Conservation (phyloP, 2,329 filamentous ascomycete genomes). For the Cercospora zeina region DNA sequence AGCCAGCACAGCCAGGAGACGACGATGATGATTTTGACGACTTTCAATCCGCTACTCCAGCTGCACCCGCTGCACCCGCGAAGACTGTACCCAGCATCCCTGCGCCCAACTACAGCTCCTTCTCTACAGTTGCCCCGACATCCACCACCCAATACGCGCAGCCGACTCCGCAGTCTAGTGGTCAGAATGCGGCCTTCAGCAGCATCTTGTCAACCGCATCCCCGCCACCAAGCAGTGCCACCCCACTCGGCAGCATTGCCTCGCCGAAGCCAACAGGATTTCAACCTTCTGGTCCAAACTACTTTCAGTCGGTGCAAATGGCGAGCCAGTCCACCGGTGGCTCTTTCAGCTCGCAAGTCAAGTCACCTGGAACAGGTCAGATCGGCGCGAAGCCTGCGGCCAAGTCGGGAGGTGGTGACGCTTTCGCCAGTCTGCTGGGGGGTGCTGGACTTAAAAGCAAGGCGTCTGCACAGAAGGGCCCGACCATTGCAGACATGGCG, state of each 20-base stretch:
- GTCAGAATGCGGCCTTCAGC: conserved; percentile 76
- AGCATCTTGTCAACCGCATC: conserved; percentile 83
- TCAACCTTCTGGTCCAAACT: conserved; percentile 83
- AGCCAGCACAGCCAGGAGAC: conserved; percentile 53
- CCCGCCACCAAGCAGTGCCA: conserved; percentile 61
- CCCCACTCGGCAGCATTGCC: conserved; percentile 40
- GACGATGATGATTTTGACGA: conserved; percentile 92
- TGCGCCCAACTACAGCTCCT: conserved; percentile 43
- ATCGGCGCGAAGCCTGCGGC: conserved; percentile 43
- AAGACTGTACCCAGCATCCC: conserved; percentile 41
- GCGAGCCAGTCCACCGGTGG: conserved; percentile 41
- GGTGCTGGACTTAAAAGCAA: conserved; percentile 56
- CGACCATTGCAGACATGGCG: conserved; percentile 89
- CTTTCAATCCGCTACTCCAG: conserved; percentile 82
- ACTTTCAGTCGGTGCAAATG: conserved; percentile 77
- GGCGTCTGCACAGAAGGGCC: conserved; percentile 61
- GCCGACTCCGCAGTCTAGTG: conserved; percentile 80
- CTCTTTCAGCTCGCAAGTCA: conserved; percentile 46
- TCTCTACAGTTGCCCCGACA: conserved; percentile 49
- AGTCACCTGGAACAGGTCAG: conserved; percentile 41
- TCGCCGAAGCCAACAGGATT: conserved; percentile 63
- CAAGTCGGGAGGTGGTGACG: conserved; percentile 67
- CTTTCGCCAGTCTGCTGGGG: conserved; percentile 83
- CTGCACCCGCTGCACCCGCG: conserved; percentile 49
- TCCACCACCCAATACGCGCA: conserved; percentile 72